phyloP scores from a whole-genome alignment of 2,329 filamentous ascomycete genomes.

The Trichoderma hamatum region DNA sequence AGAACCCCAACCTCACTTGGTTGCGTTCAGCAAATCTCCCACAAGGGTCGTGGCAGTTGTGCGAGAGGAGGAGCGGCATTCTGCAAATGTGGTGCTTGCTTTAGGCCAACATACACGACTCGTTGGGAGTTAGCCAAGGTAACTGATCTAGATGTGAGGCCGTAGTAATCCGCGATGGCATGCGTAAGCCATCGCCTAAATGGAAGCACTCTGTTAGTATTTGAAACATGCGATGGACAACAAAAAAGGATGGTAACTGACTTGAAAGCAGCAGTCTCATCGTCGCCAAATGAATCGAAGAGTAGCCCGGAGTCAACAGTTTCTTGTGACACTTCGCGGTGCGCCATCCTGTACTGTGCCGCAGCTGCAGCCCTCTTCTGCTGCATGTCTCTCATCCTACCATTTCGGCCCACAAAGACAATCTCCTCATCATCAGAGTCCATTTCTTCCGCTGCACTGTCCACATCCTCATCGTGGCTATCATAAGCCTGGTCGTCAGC shows the following conservation, averaged over 20 bases:
- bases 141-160: conserved; percentile 80
- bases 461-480: conserved; percentile 27
- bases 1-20: neutral
- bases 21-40: conserved; percentile 58
- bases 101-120: conserved; percentile 81
- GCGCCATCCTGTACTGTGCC: conserved; percentile 52
- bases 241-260: conserved; percentile 48
- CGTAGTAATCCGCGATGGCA: conserved; percentile 90
- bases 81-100: conserved; percentile 45
- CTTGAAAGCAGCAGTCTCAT: conserved; percentile 80
- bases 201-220: neutral
- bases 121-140: conserved; percentile 71
- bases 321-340: conserved; percentile 59
- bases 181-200: conserved; percentile 87
- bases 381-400: conserved; percentile 54
- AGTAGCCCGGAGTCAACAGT: conserved; percentile 68
- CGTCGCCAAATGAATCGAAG: conserved; percentile 77
- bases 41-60: conserved; percentile 63
- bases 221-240: neutral
- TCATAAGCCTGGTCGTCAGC: neutral
- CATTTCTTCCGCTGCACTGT: conserved; percentile 44
- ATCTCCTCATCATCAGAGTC: conserved; percentile 77
- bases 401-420: conserved; percentile 78
- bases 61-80: conserved; percentile 30
- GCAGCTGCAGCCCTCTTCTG: conserved; percentile 44